A percentile compares a stretch with the other conserved stretches of the same genome.
phyloP scores from a whole-genome alignment of 805 yeast species.

The Cyberlindnera meyerae region DNA sequence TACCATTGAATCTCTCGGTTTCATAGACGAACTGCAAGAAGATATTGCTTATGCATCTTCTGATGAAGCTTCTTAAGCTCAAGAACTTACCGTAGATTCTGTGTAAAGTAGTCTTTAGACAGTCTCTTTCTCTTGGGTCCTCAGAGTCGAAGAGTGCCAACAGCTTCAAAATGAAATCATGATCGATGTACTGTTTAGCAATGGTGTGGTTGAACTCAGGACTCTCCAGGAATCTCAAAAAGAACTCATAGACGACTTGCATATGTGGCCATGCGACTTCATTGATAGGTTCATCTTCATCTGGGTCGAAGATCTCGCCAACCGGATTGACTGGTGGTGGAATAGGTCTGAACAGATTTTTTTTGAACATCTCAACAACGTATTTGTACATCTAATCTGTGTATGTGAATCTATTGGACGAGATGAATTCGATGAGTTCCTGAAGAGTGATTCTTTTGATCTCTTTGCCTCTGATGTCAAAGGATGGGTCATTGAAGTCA shows the following conservation, averaged over 20 bases:
- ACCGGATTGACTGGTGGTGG: constrained; percentile 98
- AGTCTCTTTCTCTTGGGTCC: constrained; percentile 94
- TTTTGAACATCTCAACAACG: constrained; percentile 85
- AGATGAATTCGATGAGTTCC: constrained; percentile 84
- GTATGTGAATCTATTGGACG: constrained; percentile 75
- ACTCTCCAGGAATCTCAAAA: constrained; percentile 85
- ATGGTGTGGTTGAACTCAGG: constrained; percentile 91
- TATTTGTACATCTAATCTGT: constrained; percentile 88
- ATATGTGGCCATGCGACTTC: constrained; percentile 99
- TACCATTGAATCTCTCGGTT: constrained; percentile 92
- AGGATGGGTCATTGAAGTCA: constrained; percentile 90
- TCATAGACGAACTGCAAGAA: constrained; percentile 92
- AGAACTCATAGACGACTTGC: constrained; percentile 94
- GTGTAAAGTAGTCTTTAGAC: constrained; percentile 90
- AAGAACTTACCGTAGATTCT: constrained; percentile 94
- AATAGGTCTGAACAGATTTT: constrained; percentile 87
- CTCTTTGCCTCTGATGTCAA: constrained; percentile 89
- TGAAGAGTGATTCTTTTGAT: constrained; percentile 81
- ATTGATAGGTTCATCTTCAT: constrained; percentile 96
- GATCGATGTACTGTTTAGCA: constrained; percentile 93
- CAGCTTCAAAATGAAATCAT: constrained; percentile 72
- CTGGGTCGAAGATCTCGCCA: constrained; percentile 96
- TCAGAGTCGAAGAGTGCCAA: constrained; percentile 92
- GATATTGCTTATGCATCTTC: constrained; percentile 88
- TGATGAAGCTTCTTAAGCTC: constrained; percentile 81